Percentiles rank a stretch among this genome's conserved stretches.
Evolutionary conservation across 371 early-diverging fungal genomes (phyloP).

Genomic region (Apophysomyces variabilis): DNA sequence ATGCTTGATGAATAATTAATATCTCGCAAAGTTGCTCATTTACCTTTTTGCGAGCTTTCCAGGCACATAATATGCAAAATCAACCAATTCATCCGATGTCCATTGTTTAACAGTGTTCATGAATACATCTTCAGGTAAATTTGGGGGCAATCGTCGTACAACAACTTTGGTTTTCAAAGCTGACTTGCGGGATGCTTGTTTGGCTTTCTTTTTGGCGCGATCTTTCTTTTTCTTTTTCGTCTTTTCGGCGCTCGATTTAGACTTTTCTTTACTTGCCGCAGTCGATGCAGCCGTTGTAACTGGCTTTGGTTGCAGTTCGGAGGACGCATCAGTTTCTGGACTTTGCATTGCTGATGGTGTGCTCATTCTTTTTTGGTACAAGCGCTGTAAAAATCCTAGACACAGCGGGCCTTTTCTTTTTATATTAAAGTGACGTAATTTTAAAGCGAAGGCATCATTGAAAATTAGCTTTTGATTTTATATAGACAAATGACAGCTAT

Average conservation of each 20-base stretch:
- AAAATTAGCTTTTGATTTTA: too few relatives aligned
- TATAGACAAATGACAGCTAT: too few relatives aligned
- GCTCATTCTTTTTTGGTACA: not conserved
- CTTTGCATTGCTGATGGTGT: not conserved
- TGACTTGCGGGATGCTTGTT: constrained; percentile 35
- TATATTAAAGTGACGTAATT: too few relatives aligned
- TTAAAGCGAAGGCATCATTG: too few relatives aligned
- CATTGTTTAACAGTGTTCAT: constrained; percentile 64
- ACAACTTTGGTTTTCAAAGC: constrained; percentile 71
- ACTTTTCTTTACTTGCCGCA: not conserved
- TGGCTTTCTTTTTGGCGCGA: constrained; percentile 35
- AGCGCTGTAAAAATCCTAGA: too few relatives aligned
- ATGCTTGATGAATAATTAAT: not conserved
- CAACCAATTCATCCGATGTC: constrained; percentile 53
- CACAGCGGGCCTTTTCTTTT: too few relatives aligned
- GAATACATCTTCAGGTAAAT: constrained; percentile 75
- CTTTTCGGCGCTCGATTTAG: constrained; percentile 15
- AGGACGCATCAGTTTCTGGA: not conserved
- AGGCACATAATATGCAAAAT: constrained; percentile 62
- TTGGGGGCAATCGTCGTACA: constrained; percentile 80
- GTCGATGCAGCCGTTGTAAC: not conserved
- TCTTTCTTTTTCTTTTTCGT: constrained; percentile 42
- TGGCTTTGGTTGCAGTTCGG: not conserved
- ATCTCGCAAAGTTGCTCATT: not conserved
- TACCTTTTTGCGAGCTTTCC: constrained; percentile 82